Evolutionary conservation across 139 green algal species (phyloP), one percentile per base, ranked within the genome.

Genomic region (Tetraselmis chui): DNA sequence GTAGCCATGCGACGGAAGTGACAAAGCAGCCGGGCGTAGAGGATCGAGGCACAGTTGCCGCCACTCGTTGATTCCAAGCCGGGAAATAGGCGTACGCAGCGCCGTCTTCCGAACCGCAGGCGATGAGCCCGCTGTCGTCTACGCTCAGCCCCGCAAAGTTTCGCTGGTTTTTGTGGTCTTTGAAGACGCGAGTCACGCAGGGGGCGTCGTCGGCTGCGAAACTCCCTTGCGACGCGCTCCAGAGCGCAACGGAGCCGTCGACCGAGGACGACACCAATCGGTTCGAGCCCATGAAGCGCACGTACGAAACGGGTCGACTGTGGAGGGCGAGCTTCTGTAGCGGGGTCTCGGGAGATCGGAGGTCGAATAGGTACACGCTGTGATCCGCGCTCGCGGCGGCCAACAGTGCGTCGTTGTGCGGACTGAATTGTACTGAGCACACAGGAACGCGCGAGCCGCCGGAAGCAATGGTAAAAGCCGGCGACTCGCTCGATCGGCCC

Each of bases 141-240:
- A 67, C 45, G 45, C 45, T 67, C 28, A 99, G 86, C 23, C 96
- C 96, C n/a, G 98, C 95, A 86, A 99, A 99, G 86, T 99, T 97
- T 81, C 94, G 94, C 83, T 97, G 91, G 74, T 99, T 98, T 32
- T 81, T 76, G 84, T 99, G 96, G 28, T 96, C 96, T 0, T 77
- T 78, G 83, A 90, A 96, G 23, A 88, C 85, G 59, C 90, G 90
- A 75, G 28, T 45, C 1, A 80, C 28, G 77, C 11, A 24, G 58
- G 25, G 26, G 24, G 5, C 45, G 79, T n/a, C 58, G 79, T 2
- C 75, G n/a, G n/a, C n/a, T n/a, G n/a, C n/a, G n/a, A n/a, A n/a
- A n/a, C n/a, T n/a, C 31, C 1, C 30, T 11, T 26, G 76, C 11
- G 26, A 24, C 0, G 95, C 76, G 27, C 92, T 77, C 93, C 93